Conservation (phyloP, 805 yeast genomes). For the Kodamaea kaohsiungensis region DNA sequence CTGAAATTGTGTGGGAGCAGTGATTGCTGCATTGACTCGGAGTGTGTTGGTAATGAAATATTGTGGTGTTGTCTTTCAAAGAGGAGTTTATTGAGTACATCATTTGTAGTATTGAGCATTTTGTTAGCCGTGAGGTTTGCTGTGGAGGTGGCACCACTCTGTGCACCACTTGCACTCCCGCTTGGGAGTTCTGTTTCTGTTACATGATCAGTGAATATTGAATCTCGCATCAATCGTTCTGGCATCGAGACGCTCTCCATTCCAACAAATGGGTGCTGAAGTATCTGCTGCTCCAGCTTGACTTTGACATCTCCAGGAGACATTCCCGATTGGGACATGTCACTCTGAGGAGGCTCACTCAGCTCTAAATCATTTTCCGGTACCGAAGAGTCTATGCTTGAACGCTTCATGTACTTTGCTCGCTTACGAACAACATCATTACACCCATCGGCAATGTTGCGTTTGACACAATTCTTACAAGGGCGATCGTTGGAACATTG, state of each 20-base stretch:
- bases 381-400: neutral
- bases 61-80: slow-evolving; percentile 12
- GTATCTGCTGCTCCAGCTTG: neutral
- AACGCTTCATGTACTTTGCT: slow-evolving; percentile 37
- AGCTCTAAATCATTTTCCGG: neutral
- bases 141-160: neutral
- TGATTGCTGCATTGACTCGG: neutral
- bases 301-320: neutral
- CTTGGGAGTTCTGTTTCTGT: too few species aligned
- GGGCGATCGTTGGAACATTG: slow-evolving; percentile 74
- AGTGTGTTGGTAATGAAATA: slow-evolving; percentile 10
- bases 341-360: neutral
- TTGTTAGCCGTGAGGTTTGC: slow-evolving; percentile 2
- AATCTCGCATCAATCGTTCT: neutral
- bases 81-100: slow-evolving; percentile 17
- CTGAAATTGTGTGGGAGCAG: slow-evolving; percentile 25
- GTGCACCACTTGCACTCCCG: too few species aligned
- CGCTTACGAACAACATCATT: slow-evolving; percentile 57
- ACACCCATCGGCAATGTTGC: slow-evolving; percentile 58
- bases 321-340: neutral
- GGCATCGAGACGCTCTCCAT: neutral
- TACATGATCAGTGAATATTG: neutral
- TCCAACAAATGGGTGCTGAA: neutral
- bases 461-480: slow-evolving; percentile 66
- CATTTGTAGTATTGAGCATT: slow-evolving; percentile 21